These are phyloP conservation scores for Fusarium torulosum DNA, from an alignment of 2,329 filamentous ascomycete genomes.

Conservation along the genomic window DNA sequence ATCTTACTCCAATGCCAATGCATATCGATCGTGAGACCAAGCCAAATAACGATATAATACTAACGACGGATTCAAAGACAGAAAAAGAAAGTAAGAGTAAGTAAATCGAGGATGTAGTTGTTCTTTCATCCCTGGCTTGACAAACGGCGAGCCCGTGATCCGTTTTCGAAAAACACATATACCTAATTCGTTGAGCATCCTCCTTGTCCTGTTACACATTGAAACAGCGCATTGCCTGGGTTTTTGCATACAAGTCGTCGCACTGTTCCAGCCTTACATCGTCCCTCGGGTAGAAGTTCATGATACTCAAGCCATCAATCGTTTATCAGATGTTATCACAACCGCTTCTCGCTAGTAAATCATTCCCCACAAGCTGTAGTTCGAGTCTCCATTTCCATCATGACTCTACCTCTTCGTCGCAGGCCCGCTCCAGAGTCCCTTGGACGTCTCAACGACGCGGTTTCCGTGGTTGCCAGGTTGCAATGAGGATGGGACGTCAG, in stretches of 20 bases:
- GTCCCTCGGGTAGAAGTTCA: neutral
- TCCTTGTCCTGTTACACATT: neutral
- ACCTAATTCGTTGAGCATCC: slow-evolving; percentile 10
- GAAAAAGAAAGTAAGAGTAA: slow-evolving; percentile 3
- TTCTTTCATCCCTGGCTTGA: slow-evolving; percentile 4
- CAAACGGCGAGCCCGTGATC: slow-evolving; percentile 37
- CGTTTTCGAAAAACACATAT: slow-evolving; percentile 23
- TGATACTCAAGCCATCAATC: slow-evolving; percentile 9
- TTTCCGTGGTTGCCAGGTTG: slow-evolving; percentile 68
- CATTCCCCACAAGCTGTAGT: neutral
- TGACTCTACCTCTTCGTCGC: slow-evolving; percentile 45
- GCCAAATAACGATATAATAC: slow-evolving; percentile 11
- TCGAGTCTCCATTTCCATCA: neutral
- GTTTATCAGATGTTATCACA: slow-evolving; percentile 13
- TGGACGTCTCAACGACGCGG: slow-evolving; percentile 72
- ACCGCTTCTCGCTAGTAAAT: neutral
- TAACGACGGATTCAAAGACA: neutral
- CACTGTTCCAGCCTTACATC: neutral
- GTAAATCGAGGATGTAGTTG: slow-evolving; percentile 15
- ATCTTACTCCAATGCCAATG: slow-evolving; percentile 33
- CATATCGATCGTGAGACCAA: slow-evolving; percentile 7
- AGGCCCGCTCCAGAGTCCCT: slow-evolving; percentile 69
- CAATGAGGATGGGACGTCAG: slow-evolving; percentile 62
- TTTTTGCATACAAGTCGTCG: slow-evolving; percentile 1
- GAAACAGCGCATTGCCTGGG: neutral